Conservation (phyloP, 1,284 basidiomycete genomes). For the Heterobasidion occidentale region DNA sequence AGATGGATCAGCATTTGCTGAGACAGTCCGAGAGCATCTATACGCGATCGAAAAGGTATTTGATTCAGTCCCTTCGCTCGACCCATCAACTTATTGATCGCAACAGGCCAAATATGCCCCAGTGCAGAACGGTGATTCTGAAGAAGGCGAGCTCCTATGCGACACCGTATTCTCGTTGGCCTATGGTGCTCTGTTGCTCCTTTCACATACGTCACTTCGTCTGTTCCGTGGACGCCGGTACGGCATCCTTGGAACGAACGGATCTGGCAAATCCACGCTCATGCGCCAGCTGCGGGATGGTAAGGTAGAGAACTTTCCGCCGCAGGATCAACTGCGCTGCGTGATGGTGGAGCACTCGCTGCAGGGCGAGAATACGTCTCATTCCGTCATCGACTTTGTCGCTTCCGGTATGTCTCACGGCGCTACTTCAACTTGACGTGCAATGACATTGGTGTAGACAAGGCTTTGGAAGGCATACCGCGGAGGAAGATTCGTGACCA, state of each 20-base stretch:
- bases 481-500: slow-evolving; percentile 71
- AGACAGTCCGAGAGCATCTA: slow-evolving; percentile 67
- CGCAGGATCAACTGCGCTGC: slow-evolving; percentile 77
- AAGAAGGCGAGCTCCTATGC: slow-evolving; percentile 84
- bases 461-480: slow-evolving; percentile 48
- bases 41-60: slow-evolving; percentile 64
- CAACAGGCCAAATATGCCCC: slow-evolving; percentile 46
- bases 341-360: slow-evolving; percentile 96
- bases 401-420: slow-evolving; percentile 51
- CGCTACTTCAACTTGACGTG: neutral
- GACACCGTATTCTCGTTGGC: slow-evolving; percentile 95
- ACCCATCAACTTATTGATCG: slow-evolving; percentile 3
- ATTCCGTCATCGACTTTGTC: slow-evolving; percentile 85
- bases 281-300: slow-evolving; percentile 94
- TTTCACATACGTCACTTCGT: slow-evolving; percentile 92
- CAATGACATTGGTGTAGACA: slow-evolving; percentile 27
- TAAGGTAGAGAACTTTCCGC: slow-evolving; percentile 96
- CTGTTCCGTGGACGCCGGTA: slow-evolving; percentile 90
- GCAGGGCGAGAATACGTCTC: slow-evolving; percentile 84
- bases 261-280: slow-evolving; percentile 93
- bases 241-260: slow-evolving; percentile 94
- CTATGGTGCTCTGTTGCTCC: slow-evolving; percentile 90
- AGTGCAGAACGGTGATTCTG: slow-evolving; percentile 37
- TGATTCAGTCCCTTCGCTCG: neutral
- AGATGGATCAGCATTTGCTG: slow-evolving; percentile 43